Base-by-base conservation (phyloP, 2,329 filamentous ascomycete species). In the Monosporascus sp. region DNA sequence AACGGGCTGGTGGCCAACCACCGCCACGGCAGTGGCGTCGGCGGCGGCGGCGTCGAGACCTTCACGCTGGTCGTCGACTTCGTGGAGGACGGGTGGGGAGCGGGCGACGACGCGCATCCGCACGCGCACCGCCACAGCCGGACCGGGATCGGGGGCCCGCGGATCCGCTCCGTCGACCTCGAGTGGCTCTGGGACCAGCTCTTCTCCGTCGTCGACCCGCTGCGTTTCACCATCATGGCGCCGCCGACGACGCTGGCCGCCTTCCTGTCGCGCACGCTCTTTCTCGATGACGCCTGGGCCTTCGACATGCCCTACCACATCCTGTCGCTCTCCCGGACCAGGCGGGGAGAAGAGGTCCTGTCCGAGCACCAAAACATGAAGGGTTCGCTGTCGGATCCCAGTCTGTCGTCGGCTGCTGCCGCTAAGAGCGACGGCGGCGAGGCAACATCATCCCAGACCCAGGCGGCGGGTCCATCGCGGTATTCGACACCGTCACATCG, bases 271-370 rank as follows among this genome's bases (percentile, higher is more conserved):
- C 79, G 79, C 5, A 75, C 73, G 53, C 72, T 88, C 27, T 77
- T 80, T 48, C 72, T 81, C 39, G 74, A 74, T 9, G 81, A 87
- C 61, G 72, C 73, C 5, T 87, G 84, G 83, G 78, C 78, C 24
- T 89, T 88, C 60, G 76, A 82, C 52, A 81, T 82, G 56, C 76
- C 77, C 6, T 78, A 81, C 50, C 86, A 90, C 59, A 76, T 85
- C 41, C 65, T 90, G 6, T 78, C 76, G 0, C 61, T 79, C 1
- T 74, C 75, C 2, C 65, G 72, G 3, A 44, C 56, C 6, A 53
- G 39, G 49, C 60, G 58, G 48, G 56, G 38, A 4, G 31, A 49
- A n/a, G 47, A 47, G 7, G 41, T 43, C 31, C 47, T 24, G 11
- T 47, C 49, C 6, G 49, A 22, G 14, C 24, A 8, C 20, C 18